These are phyloP conservation scores for Neckera pumila DNA, from an alignment of 225 moss, liverwort and hornwort genomes.

Conservation along the genomic window DNA sequence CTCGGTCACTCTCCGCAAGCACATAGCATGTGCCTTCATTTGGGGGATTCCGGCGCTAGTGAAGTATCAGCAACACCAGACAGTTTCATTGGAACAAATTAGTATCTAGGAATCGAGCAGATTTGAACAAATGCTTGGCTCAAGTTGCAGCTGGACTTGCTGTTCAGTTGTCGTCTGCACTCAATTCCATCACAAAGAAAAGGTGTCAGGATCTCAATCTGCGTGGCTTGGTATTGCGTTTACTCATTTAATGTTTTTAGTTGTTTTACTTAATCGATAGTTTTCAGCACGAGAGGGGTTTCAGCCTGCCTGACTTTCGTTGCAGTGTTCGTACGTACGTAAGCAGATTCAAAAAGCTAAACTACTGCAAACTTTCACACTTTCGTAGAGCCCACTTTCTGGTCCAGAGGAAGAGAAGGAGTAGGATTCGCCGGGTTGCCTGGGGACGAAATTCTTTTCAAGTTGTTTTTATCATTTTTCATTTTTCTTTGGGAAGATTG, in stretches of 20 bases:
- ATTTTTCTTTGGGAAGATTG: neutral
- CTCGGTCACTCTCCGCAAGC: neutral
- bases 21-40: neutral
- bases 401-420: neutral
- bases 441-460: neutral
- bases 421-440: neutral
- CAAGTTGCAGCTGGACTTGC: neutral
- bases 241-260: neutral
- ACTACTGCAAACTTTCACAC: no score
- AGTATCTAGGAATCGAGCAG: neutral
- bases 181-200: neutral
- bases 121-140: neutral
- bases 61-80: neutral
- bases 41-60: neutral
- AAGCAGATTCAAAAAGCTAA: neutral
- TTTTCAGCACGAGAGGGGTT: neutral
- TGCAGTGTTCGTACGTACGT: neutral
- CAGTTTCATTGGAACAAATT: neutral
- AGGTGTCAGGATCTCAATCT: neutral
- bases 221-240: neutral
- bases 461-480: neutral
- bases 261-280: neutral
- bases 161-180: slow-evolving; percentile 6
- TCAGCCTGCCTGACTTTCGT: neutral
- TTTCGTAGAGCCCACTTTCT: neutral